Conservation (phyloP, 208 protist species). For the Crithidia bombi region DNA sequence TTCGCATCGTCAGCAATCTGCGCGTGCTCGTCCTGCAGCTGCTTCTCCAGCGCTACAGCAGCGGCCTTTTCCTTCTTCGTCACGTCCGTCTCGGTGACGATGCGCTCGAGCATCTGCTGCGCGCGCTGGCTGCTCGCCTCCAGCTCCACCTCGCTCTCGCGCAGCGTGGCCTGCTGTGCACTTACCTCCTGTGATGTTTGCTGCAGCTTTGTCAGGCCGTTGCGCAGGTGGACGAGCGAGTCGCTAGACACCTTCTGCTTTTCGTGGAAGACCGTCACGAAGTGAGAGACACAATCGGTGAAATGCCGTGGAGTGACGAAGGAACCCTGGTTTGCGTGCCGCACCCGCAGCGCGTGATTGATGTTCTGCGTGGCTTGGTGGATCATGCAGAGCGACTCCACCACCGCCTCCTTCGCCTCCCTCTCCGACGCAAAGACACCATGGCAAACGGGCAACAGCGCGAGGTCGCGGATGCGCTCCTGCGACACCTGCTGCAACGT, state of each 20-base stretch:
- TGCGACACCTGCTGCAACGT: constrained; percentile 95
- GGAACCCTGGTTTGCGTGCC: constrained; percentile 85
- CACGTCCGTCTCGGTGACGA: constrained; percentile 85
- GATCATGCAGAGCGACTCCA: constrained; percentile 91
- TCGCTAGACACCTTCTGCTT: constrained; percentile 94
- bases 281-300: constrained; percentile 97
- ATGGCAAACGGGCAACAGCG: constrained; percentile 76
- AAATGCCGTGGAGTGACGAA: constrained; percentile 99
- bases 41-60: constrained; percentile 67
- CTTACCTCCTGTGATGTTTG: constrained; percentile 91
- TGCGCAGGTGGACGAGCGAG: constrained; percentile 96
- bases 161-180: constrained; percentile 79
- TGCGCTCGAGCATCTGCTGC: constrained; percentile 86
- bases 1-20: constrained; percentile 73
- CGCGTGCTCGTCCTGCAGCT: constrained; percentile 89
- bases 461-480: constrained; percentile 91
- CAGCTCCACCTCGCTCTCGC: constrained; percentile 86
- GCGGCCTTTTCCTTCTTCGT: constrained; percentile 85
- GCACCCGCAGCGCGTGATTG: constrained; percentile 73
- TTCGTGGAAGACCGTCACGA: constrained; percentile 92
- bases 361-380: constrained; percentile 91
- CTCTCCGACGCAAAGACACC: constrained; percentile 49
- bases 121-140: constrained; percentile 76
- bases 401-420: constrained; percentile 74
- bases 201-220: constrained; percentile 95